Evolutionary conservation across 176 grass and related monocot species (phyloP).

Genomic region (Ananas comosus): DNA sequence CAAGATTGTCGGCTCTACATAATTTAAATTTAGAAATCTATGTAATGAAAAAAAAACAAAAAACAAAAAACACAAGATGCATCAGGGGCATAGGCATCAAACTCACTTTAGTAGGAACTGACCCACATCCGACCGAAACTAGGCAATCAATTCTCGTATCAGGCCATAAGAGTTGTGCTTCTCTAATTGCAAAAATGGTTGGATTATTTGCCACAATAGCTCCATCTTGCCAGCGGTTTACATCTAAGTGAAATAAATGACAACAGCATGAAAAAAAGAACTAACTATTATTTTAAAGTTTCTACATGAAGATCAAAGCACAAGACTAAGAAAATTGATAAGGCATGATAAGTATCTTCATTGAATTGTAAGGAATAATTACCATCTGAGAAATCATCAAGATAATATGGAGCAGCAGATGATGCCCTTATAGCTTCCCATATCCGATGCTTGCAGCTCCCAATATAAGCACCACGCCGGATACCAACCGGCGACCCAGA

Average conservation of each 20-base stretch:
- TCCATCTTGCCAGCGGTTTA: slow-evolving; percentile 95
- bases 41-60: not conserved
- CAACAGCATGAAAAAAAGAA: slow-evolving; percentile 1
- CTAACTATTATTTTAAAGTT: not conserved
- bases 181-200: slow-evolving; percentile 96
- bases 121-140: slow-evolving; percentile 89
- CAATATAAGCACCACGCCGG: slow-evolving; percentile 84
- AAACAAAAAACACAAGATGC: not conserved
- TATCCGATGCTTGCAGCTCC: slow-evolving; percentile 86
- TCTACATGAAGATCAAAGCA: not conserved
- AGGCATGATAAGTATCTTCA: not conserved
- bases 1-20: not conserved
- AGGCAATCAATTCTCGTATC: slow-evolving; percentile 92
- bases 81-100: slow-evolving; percentile 6
- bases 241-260: slow-evolving; percentile 41
- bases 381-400: slow-evolving; percentile 98
- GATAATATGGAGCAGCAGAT: slow-evolving; percentile 98
- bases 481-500: slow-evolving; percentile 57
- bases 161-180: slow-evolving; percentile 96
- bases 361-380: slow-evolving; percentile 24
- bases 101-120: slow-evolving; percentile 87
- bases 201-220: slow-evolving; percentile 99
- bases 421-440: slow-evolving; percentile 99
- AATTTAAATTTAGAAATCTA: not conserved
- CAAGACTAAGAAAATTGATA: not conserved